These are phyloP conservation scores for Trypanosoma caninum DNA, from an alignment of 208 protist genomes.

Conservation along the genomic window DNA sequence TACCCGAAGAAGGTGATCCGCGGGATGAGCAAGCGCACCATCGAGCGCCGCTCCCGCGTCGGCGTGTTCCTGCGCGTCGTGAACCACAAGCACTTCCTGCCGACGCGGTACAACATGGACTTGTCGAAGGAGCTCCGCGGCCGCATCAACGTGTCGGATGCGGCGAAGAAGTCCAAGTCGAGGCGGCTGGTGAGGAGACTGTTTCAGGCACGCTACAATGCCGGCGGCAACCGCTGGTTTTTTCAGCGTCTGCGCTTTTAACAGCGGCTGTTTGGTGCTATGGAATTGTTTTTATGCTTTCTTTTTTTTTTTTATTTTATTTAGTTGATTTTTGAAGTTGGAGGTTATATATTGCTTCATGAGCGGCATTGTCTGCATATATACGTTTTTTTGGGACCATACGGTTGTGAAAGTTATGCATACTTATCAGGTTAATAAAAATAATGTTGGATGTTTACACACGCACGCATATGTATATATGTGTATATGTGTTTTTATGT, in stretches of 20 bases:
- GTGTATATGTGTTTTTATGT: too few species aligned
- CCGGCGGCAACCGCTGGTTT: constrained; percentile 98
- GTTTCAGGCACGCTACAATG: constrained; percentile 95
- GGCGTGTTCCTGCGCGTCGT: constrained; percentile 97
- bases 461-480: too few species aligned
- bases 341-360: too few species aligned
- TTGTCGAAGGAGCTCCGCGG: constrained; percentile 88
- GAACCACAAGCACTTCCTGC: constrained; percentile 99
- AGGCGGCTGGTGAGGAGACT: constrained; percentile 84
- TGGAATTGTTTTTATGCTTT: background rate
- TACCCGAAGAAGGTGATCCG: constrained; percentile 94
- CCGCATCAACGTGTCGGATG: constrained; percentile 90
- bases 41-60: constrained; percentile 91
- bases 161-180: constrained; percentile 84
- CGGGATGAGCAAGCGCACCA: constrained; percentile 93
- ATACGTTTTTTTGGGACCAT: too few species aligned
- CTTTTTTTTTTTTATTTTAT: constrained; percentile 7
- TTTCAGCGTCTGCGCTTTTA: constrained; percentile 99
- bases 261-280: constrained; percentile 18
- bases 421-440: too few species aligned
- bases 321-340: constrained; percentile 10
- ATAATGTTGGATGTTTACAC: too few species aligned
- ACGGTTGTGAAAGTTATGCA: too few species aligned
- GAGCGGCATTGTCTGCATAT: too few species aligned
- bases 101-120: constrained; percentile 96